Percentiles rank a stretch among this genome's conserved stretches.
These are phyloP conservation scores for Roridomyces roridus DNA, from an alignment of 768 basidiomycete species.

Conservation along the genomic window DNA sequence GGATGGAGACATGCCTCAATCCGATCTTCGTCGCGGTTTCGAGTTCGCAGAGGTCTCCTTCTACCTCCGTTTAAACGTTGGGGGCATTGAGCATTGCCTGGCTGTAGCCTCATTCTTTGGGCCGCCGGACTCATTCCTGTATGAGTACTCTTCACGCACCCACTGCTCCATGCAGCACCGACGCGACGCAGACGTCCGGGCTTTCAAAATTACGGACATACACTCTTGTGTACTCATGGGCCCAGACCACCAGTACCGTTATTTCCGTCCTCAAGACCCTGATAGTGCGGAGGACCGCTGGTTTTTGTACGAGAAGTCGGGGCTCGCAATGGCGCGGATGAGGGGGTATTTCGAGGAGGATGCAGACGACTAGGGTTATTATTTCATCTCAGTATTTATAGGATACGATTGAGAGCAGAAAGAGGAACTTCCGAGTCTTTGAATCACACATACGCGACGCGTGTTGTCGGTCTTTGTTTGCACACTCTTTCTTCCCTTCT, in stretches of 20 bases:
- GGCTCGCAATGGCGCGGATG: background rate
- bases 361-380: too few species aligned
- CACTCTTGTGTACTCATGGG: slow-evolving; percentile 4
- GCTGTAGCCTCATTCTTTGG: slow-evolving; percentile 8
- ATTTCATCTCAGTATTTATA: too few species aligned
- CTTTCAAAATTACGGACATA: background rate
- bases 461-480: too few species aligned
- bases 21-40: background rate
- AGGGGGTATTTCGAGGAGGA: too few species aligned
- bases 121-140: background rate
- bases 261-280: background rate
- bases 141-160: background rate
- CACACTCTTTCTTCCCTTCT: too few species aligned
- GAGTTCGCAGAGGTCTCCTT: slow-evolving; percentile 1
- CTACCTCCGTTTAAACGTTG: background rate
- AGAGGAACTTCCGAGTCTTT: too few species aligned
- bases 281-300: background rate
- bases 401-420: too few species aligned
- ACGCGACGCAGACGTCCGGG: slow-evolving; percentile 6
- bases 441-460: too few species aligned
- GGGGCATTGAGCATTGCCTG: background rate
- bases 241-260: slow-evolving; percentile 2
- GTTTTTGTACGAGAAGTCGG: background rate
- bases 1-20: too few species aligned
- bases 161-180: background rate